Base-by-base conservation (phyloP, 148 eudicot species). In the Rhododendron williamsianum region DNA sequence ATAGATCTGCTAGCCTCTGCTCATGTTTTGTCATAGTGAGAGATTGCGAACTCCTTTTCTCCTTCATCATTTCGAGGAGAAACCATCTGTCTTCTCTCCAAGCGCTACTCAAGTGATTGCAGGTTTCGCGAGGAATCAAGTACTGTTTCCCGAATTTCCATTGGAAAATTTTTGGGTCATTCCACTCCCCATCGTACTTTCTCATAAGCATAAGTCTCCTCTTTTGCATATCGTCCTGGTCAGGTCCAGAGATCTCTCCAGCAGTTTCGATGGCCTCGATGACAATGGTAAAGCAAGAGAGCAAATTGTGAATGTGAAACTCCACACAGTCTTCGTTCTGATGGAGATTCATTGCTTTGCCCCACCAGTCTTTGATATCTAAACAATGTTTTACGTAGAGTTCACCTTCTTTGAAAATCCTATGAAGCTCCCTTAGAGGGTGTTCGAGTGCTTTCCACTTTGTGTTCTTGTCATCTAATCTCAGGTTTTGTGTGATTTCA, bases 381-480 rank as follows among this genome's bases (percentile, higher is more conserved):
- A 91, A 87, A 71, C 96, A 91, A 67, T 81, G 65, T 82, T 76
- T 88, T 27, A 94, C 81, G 84, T 94, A 94, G 4, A 80, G 65
- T 84, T 94, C 94, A 4, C 93, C 94, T 87, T 94, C 96, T 81
- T 90, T 94, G 87, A 91, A 90, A 11, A 91, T 91, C 79, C 90
- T 81, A 33, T 88, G 85, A 41, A 94, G 94, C 90, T 92, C 93
- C 85, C 86, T 91, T 0, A 92, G 46, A 13, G 96, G 96, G 49
- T 90, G 90, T 46, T 90, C 94, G 12, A 92, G 88, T 11, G 91
- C 86, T 87, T 91, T 91, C 96, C 96, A 94, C 86, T 94, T 94
- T n/a, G 87, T 90, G 86, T 87, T 85, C 78, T 84, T 91, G 49
- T 94, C 94, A 52, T 94, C 94, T 71, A 94, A 76, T 52, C 82